A percentile compares a stretch with the other conserved stretches of the same genome.
Conservation (phyloP, 2,329 filamentous ascomycete species). For the Daldinia sp. region DNA sequence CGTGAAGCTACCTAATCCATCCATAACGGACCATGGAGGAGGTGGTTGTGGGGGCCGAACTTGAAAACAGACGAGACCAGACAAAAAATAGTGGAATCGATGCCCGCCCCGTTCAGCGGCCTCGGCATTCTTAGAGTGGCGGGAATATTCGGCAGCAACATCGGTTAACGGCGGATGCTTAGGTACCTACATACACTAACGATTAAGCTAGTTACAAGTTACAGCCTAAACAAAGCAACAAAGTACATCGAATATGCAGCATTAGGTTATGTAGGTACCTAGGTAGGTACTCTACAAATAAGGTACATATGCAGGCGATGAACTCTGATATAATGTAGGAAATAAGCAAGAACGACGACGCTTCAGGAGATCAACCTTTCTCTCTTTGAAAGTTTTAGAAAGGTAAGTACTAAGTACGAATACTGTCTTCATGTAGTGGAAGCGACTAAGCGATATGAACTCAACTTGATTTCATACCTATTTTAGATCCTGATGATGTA, state of each 20-base stretch:
- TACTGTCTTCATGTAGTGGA: neutral
- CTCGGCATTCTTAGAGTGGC: constrained; percentile 15
- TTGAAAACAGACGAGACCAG: constrained; percentile 7
- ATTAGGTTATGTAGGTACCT: neutral
- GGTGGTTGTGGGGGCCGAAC: constrained; percentile 18
- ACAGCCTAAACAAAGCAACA: too few relatives aligned
- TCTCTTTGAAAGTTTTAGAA: neutral
- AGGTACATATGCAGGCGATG: neutral
- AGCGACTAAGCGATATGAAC: neutral
- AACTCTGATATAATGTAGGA: neutral
- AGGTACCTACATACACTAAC: neutral
- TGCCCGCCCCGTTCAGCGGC: constrained; percentile 5
- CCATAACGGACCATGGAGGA: constrained; percentile 16
- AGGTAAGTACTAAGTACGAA: neutral
- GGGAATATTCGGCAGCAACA: constrained; percentile 14
- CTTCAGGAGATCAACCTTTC: neutral
- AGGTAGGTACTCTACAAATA: too few relatives aligned
- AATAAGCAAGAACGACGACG: neutral
- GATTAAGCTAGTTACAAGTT: too few relatives aligned
- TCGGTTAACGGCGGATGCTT: constrained; percentile 6
- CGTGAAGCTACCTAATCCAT: constrained; percentile 15
- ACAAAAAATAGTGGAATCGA: constrained; percentile 19
- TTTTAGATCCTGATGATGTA: neutral
- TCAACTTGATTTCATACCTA: neutral
- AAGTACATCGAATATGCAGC: too few relatives aligned